Conservation (phyloP, 2,329 filamentous ascomycete genomes). For the Lecanoromycetidae sp. region DNA sequence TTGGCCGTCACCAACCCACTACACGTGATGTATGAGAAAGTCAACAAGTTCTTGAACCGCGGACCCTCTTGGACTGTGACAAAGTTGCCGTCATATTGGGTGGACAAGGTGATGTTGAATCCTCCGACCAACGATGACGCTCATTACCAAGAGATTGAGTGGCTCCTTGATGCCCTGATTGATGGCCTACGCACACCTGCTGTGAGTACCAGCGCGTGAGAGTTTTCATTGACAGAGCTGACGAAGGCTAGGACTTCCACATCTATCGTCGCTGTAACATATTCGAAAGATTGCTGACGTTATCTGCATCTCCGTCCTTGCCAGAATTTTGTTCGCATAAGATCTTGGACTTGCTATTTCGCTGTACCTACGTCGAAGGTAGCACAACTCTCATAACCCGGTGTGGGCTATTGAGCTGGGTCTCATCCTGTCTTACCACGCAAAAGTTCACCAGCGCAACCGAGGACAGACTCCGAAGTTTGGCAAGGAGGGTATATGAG, state of each 20-base stretch:
- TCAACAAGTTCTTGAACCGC: slow-evolving; percentile 72
- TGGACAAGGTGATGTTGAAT: slow-evolving; percentile 61
- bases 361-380: slow-evolving; percentile 56
- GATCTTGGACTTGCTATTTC: slow-evolving; percentile 50
- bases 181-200: slow-evolving; percentile 48
- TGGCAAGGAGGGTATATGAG: slow-evolving; percentile 49
- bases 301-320: slow-evolving; percentile 57
- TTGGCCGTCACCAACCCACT: slow-evolving; percentile 62
- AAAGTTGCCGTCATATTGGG: slow-evolving; percentile 46
- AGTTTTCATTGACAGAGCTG: neutral
- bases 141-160: slow-evolving; percentile 60
- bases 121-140: slow-evolving; percentile 61
- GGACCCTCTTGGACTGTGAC: slow-evolving; percentile 59
- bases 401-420: slow-evolving; percentile 63
- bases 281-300: slow-evolving; percentile 61
- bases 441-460: neutral
- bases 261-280: slow-evolving; percentile 46
- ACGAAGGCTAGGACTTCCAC: slow-evolving; percentile 31
- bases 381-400: slow-evolving; percentile 72
- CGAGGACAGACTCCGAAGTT: slow-evolving; percentile 34
- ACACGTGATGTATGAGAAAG: slow-evolving; percentile 71
- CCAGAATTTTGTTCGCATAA: slow-evolving; percentile 48
- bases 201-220: slow-evolving; percentile 27
- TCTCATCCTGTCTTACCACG: slow-evolving; percentile 45
- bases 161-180: slow-evolving; percentile 61